A percentile compares a stretch with the other conserved stretches of the same genome.
phyloP scores from a whole-genome alignment of 495 filamentous ascomycete species.

The Aspergillus wentii region DNA sequence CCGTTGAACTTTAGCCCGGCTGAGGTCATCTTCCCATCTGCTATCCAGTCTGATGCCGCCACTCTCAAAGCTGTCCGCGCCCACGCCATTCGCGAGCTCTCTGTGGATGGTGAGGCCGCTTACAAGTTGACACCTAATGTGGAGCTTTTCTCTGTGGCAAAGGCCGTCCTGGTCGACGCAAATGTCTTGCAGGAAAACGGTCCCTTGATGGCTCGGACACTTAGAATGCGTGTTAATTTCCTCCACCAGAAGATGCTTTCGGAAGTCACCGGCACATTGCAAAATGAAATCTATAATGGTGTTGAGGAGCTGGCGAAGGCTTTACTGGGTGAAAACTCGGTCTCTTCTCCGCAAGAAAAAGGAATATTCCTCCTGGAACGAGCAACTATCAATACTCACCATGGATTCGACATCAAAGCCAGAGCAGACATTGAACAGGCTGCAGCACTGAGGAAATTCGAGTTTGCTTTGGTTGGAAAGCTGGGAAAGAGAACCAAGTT shows the following conservation, averaged over 20 bases:
- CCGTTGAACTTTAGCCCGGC: conserved; percentile 54
- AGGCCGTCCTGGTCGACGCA: conserved; percentile 56
- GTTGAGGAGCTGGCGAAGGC: conserved; percentile 36
- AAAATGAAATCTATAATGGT: conserved; percentile 52
- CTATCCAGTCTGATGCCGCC: conserved; percentile 21
- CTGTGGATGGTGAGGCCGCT: conserved; percentile 78
- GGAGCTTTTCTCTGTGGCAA: conserved; percentile 75
- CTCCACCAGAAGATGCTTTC: conserved; percentile 85
- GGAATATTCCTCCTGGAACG: conserved; percentile 73
- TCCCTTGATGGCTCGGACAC: conserved; percentile 29
- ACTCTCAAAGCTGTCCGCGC: conserved; percentile 34
- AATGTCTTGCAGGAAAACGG: conserved; percentile 39
- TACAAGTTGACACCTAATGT: conserved; percentile 80
- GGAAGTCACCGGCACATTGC: conserved; percentile 64
- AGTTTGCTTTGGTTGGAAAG: conserved; percentile 79
- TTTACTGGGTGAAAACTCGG: conserved; percentile 28
- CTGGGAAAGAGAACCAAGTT: conserved; percentile 90
- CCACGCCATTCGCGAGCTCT: conserved; percentile 57
- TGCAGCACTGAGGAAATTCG: conserved; percentile 58
- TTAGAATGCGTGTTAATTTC: conserved; percentile 67
- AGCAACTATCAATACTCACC: conserved; percentile 77
- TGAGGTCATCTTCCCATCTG: conserved; percentile 49
- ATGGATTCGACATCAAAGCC: conserved; percentile 76
- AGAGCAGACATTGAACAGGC: conserved; percentile 64
- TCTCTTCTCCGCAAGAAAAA: conserved; percentile 34